These are phyloP conservation scores for Lactarius deliciosus DNA, from an alignment of 768 basidiomycete species.

Conservation along the genomic window DNA sequence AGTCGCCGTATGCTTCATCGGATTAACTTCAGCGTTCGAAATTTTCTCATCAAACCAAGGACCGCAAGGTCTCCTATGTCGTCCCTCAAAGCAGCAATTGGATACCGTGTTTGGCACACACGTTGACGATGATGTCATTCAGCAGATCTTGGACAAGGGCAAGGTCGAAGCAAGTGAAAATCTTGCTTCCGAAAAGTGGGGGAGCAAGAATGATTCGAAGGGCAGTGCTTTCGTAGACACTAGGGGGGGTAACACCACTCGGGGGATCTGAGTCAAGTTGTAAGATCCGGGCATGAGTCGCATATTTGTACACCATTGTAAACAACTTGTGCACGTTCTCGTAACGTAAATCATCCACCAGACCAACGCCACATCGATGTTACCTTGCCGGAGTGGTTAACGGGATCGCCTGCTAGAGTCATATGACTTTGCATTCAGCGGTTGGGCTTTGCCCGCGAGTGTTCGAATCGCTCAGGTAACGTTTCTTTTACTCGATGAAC, in stretches of 20 bases:
- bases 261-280: conserved; percentile 23
- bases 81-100: conserved; percentile 81
- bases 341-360: neutral
- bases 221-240: conserved; percentile 24
- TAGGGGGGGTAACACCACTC: conserved; percentile 13
- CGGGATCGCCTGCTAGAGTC: conserved; percentile 46
- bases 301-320: neutral
- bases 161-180: conserved; percentile 54
- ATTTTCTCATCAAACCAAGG: conserved; percentile 74
- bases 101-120: conserved; percentile 66
- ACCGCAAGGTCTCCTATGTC: conserved; percentile 69
- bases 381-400: conserved; percentile 97
- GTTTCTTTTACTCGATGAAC: conserved; percentile 35
- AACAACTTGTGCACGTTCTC: neutral
- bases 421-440: conserved; percentile 40
- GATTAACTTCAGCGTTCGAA: conserved; percentile 53
- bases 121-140: conserved; percentile 64
- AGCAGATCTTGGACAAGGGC: conserved; percentile 61
- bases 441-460: conserved; percentile 62
- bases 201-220: conserved; percentile 31
- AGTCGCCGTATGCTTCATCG: conserved; percentile 3
- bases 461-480: conserved; percentile 65
- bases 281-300: neutral
- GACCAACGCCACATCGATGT: conserved; percentile 36
- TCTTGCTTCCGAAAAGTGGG: conserved; percentile 35